phyloP scores from a whole-genome alignment of 2,329 filamentous ascomycete genomes.

The Phaeomoniella chlamydospora region DNA sequence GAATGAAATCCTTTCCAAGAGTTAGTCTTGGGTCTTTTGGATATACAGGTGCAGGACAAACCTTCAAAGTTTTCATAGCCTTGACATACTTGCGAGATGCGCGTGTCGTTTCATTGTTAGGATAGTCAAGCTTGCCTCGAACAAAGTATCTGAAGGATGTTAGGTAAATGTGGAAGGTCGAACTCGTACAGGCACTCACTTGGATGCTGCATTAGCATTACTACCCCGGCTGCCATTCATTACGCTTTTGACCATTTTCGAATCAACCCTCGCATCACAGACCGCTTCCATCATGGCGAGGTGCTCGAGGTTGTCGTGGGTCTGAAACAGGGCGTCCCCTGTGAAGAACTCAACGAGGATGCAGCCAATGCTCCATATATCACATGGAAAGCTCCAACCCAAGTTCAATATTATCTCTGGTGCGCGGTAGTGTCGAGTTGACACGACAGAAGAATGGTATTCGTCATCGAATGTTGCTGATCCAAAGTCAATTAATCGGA shows the following conservation, averaged over 20 bases:
- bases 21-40: too few species aligned
- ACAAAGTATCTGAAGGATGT: conserved; percentile 34
- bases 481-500: conserved; percentile 53
- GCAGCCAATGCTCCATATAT: conserved; percentile 57
- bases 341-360: conserved; percentile 57
- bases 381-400: conserved; percentile 54
- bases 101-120: conserved; percentile 46
- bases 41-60: conserved; percentile 22
- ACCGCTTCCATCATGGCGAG: conserved; percentile 57
- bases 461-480: conserved; percentile 55
- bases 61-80: conserved; percentile 49
- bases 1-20: conserved; percentile 52
- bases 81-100: conserved; percentile 52
- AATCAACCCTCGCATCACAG: conserved; percentile 40
- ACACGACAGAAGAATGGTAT: conserved; percentile 54
- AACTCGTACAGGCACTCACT: conserved; percentile 27
- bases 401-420: conserved; percentile 55
- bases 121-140: conserved; percentile 45
- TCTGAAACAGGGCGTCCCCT: conserved; percentile 53
- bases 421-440: conserved; percentile 51
- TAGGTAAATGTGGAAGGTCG: conserved; percentile 16
- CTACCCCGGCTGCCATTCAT: conserved; percentile 30
- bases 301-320: conserved; percentile 54
- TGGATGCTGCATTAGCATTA: conserved; percentile 37
- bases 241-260: conserved; percentile 38